Conservation (phyloP, 1,139 yeast species). For the Zygosaccharomyces pseudobailii region DNA sequence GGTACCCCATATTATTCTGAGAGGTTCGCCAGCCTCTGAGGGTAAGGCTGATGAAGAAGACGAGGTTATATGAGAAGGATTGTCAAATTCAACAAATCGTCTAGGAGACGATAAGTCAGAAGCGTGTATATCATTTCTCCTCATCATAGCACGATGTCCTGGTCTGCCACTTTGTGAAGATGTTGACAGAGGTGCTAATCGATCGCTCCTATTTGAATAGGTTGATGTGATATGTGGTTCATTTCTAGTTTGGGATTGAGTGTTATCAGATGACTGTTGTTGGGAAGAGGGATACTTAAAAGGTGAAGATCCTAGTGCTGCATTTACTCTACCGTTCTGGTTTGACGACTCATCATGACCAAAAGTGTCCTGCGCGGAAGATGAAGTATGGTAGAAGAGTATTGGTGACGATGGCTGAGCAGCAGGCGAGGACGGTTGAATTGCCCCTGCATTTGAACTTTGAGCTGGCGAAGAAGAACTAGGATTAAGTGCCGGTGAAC, state of each 20-base stretch:
- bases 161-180: constrained; percentile 32
- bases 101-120: constrained; percentile 53
- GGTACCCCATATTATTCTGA: constrained; percentile 97
- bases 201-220: constrained; percentile 36
- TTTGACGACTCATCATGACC: constrained; percentile 20
- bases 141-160: constrained; percentile 32
- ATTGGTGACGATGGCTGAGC: constrained; percentile 36
- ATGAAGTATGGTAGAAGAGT: constrained; percentile 34
- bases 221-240: constrained; percentile 23
- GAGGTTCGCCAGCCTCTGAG: constrained; percentile 54
- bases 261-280: constrained; percentile 22
- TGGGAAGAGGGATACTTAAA: constrained; percentile 42
- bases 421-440: constrained; percentile 12
- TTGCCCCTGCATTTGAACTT: constrained; percentile 4
- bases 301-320: constrained; percentile 40
- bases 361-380: constrained; percentile 35
- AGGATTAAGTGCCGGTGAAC: constrained; percentile 21
- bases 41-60: constrained; percentile 29
- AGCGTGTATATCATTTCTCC: constrained; percentile 57
- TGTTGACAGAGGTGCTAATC: constrained; percentile 21
- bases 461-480: constrained; percentile 14
- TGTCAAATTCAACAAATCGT: constrained; percentile 35
- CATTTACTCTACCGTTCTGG: constrained; percentile 12
- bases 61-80: constrained; percentile 23
- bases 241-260: constrained; percentile 17